phyloP scores from a whole-genome alignment of 2,329 filamentous ascomycete species.

The Ophiostoma tasmaniense region DNA sequence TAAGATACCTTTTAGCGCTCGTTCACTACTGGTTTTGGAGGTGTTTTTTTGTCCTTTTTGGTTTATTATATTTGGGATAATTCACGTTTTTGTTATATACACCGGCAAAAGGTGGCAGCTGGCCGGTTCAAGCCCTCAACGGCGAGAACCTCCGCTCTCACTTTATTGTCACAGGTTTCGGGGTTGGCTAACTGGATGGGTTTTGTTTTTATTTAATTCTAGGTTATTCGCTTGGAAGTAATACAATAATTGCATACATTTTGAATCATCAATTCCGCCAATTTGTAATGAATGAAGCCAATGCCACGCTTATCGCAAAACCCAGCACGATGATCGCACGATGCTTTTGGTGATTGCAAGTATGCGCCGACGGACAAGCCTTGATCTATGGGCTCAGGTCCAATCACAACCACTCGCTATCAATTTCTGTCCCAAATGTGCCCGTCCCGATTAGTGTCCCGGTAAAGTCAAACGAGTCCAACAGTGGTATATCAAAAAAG shows the following conservation, averaged over 20 bases:
- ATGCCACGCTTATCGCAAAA: too few relatives aligned
- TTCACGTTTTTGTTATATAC: conserved; percentile 9
- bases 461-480: conserved; percentile 6
- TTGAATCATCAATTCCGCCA: not conserved
- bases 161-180: not conserved
- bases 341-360: too few relatives aligned
- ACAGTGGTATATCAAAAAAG: conserved; percentile 14
- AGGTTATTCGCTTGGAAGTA: not conserved
- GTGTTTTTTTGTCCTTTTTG: not conserved
- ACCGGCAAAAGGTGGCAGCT: not conserved
- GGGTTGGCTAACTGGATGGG: not conserved
- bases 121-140: not conserved
- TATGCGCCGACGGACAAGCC: too few relatives aligned
- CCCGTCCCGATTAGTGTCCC: conserved; percentile 6
- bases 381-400: not conserved
- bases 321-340: too few relatives aligned
- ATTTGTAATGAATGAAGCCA: too few relatives aligned
- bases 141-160: not conserved
- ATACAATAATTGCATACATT: not conserved
- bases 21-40: not conserved
- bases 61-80: conserved; percentile 8
- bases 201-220: not conserved
- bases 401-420: conserved; percentile 12
- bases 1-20: conserved; percentile 16
- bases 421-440: conserved; percentile 11